Evolutionary conservation across 768 basidiomycete species (phyloP).

Genomic region (Collybia nuda): DNA sequence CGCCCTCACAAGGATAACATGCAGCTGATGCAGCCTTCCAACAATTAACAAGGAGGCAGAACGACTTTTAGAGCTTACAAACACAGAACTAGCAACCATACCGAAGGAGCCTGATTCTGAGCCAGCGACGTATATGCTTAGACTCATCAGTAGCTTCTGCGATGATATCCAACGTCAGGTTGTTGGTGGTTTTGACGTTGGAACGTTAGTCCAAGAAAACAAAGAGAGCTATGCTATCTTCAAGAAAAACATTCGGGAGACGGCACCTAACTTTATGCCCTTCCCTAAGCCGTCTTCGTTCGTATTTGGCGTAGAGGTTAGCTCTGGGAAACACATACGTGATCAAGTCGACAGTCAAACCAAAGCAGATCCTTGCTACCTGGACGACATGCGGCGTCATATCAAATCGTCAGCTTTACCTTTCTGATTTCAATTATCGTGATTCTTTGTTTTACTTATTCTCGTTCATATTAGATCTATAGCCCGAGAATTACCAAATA

Average conservation of each 20-base stretch:
- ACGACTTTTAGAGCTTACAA: conserved; percentile 22
- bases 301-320: not conserved
- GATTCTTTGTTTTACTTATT: not conserved
- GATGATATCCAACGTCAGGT: conserved; percentile 25
- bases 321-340: conserved; percentile 10
- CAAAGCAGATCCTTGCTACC: conserved; percentile 17
- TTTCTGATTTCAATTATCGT: not conserved
- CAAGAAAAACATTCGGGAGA: conserved; percentile 28
- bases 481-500: conserved; percentile 36
- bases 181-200: conserved; percentile 22
- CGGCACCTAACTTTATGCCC: conserved; percentile 36
- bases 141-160: conserved; percentile 31
- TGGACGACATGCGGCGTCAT: conserved; percentile 30
- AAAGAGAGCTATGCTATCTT: conserved; percentile 24
- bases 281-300: not conserved
- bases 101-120: conserved; percentile 30
- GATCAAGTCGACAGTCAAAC: conserved; percentile 14
- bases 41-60: conserved; percentile 24
- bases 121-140: conserved; percentile 35
- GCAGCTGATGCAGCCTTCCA: conserved; percentile 21
- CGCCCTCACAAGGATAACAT: not conserved
- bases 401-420: conserved; percentile 19
- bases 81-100: conserved; percentile 20
- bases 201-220: conserved; percentile 28
- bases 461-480: conserved; percentile 24